Evolutionary conservation across 495 filamentous ascomycete species (phyloP), one percentile per base, ranked within the genome.

Genomic region (Lasiosphaeris hirsuta): DNA sequence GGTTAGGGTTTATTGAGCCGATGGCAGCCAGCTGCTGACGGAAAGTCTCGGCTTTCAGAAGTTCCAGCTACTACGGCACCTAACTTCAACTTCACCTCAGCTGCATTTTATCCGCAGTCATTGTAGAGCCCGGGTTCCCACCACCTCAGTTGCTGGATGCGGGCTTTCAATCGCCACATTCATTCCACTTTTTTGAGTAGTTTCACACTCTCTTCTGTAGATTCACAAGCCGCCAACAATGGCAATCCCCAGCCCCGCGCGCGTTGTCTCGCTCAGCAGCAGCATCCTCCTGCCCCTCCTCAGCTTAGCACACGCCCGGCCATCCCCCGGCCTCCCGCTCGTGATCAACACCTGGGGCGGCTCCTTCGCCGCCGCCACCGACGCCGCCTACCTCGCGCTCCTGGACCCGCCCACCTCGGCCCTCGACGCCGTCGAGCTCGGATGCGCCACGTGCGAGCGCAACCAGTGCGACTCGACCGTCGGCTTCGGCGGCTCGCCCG

Each of bases 331-430:
- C 19, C 61, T 77, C 17, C 76, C 76, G 7, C 63, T 78, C 61
- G 68, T 75, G 8, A 71, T 79, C 58, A 79, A 78, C 61, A 73
- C 69, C 38, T 79, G 76, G 76, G 70, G 67, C 47, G 76, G 76
- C 7, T 62, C 69, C 14, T 79, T 79, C 61, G 74, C 71, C 10
- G 68, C 69, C 14, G 76, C 75, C 47, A 80, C 77, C 14, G 73
- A 80, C 54, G 75, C 76, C n/a, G 77, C 77, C 15, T 80, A 72
- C 48, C 23, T 62, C 10, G 51, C 69, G 36, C 68, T 80, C 41
- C 64, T 76, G 37, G 58, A 61, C 56, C 40, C 62, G 4, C 38
- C 54, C 36, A 64, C 64, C 2, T 64, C 72, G 4, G 73, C 74
- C 23, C 53, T 80, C 38, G 72, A 77, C 60, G 77, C 76, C 42